Percentiles rank a stretch among this genome's conserved stretches.
phyloP scores from a whole-genome alignment of 345 rosid species.

The Populus pruinosa region DNA sequence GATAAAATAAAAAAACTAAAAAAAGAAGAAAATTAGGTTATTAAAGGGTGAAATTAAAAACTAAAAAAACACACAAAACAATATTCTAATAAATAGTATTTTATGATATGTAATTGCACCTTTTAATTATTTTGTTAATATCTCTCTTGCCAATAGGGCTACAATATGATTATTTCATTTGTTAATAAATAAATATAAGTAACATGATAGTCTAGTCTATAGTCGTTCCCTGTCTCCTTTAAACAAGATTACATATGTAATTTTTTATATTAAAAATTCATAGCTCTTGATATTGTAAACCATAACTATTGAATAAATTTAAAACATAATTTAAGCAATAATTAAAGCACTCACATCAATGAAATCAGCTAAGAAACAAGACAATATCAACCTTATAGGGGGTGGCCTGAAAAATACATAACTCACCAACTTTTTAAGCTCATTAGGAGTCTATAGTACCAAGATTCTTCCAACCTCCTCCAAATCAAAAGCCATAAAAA shows the following conservation, averaged over 20 bases:
- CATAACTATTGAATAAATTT: background rate
- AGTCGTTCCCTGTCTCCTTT: background rate
- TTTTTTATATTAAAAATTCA: background rate
- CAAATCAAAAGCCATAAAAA: slow-evolving; percentile 56
- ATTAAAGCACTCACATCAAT: slow-evolving; percentile 36
- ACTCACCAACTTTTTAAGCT: slow-evolving; percentile 56
- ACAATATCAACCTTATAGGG: slow-evolving; percentile 38
- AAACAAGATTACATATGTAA: background rate
- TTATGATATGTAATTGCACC: too few species aligned
- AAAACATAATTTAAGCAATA: background rate
- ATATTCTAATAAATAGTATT: too few species aligned
- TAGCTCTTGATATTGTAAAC: background rate
- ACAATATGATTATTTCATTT: too few species aligned
- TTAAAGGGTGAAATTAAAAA: too few species aligned
- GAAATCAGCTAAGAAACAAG: slow-evolving; percentile 59
- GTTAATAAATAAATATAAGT: too few species aligned
- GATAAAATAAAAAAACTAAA: too few species aligned
- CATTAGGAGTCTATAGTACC: slow-evolving; percentile 56
- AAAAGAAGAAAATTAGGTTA: too few species aligned
- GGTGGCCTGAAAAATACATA: slow-evolving; percentile 44
- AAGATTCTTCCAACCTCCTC: slow-evolving; percentile 64
- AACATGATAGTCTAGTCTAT: background rate
- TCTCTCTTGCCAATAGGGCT: too few species aligned
- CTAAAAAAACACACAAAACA: too few species aligned
- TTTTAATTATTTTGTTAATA: too few species aligned